Evolutionary conservation across 2,329 filamentous ascomycete genomes (phyloP), one percentile per base, ranked within the genome.

Genomic region (Clonostachys sp.): DNA sequence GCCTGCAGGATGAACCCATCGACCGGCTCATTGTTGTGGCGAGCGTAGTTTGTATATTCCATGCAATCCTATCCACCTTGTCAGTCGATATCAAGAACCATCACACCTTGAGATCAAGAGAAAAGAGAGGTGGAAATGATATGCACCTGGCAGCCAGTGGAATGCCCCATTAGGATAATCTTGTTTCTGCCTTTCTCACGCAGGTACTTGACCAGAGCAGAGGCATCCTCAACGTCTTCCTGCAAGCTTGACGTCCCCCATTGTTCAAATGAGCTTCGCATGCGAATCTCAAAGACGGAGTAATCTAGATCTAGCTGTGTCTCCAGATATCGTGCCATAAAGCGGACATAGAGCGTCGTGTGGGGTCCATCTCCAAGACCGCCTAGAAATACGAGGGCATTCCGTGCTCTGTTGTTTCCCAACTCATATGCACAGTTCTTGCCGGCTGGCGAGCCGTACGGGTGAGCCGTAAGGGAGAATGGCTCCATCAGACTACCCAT

Each of bases 1-100:
- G 86, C 89, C 63, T 95, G 91, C 47, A 96, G 68, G 41, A 96
- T 86, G 44, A 83, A 84, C 35, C 86, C 91, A 50, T 94, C 81
- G 2, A 95, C 68, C 0, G 80, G 77, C 12, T 78, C 67, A 39
- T 66, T 64, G 6, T 58, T 57, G 35, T 72, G 57, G 52, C 70
- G 70, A 44, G 61, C 60, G 20, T 70, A 69, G 46, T 72, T 63
- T 17, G 68, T 68, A 48, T 82, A 83, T 53, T 77, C 75, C 63
- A 81, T 75, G 51, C 74, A 79, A 55, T 82, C 79, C 77, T 82
- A 42, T 6, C 13, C 12, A 18, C 12, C 34, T 18, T 13, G 30
- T n/a, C 14, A 33, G 20, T 30, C 34, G 18, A 18, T 36, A 34
- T 18, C 16, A 18, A 24, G 16, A 45, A 41, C 34, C 44, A 39